A percentile compares a stretch with the other conserved stretches of the same genome.
phyloP scores from a whole-genome alignment of 495 filamentous ascomycete species.

The Podospora sp. region DNA sequence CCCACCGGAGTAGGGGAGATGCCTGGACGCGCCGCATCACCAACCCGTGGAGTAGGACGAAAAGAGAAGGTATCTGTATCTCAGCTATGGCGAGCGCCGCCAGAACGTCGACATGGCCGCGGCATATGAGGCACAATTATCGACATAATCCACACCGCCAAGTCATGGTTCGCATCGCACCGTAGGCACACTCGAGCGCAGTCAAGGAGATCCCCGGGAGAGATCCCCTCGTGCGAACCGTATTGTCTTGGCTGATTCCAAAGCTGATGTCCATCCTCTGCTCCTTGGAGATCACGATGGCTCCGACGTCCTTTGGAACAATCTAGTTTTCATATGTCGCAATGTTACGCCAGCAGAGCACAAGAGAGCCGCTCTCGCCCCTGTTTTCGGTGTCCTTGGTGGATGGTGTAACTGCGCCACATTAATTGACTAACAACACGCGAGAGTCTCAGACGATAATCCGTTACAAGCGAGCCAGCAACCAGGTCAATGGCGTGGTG shows the following conservation, averaged over 20 bases:
- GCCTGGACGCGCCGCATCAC: background rate
- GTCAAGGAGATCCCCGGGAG: background rate
- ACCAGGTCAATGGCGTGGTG: background rate
- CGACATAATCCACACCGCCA: constrained; percentile 2
- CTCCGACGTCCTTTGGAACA: background rate
- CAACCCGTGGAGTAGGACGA: background rate
- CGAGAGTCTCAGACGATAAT: background rate
- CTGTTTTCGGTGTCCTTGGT: background rate
- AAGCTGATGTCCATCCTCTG: background rate
- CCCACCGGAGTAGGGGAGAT: background rate
- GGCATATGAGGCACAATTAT: background rate
- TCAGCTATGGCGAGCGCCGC: background rate
- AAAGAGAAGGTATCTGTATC: background rate
- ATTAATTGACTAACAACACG: background rate
- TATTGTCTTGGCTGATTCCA: background rate
- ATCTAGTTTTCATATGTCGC: background rate
- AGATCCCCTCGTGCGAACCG: background rate
- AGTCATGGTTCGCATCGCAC: constrained; percentile 1
- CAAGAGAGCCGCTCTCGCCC: background rate
- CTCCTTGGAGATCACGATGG: background rate
- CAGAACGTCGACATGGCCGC: background rate
- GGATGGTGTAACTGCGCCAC: background rate
- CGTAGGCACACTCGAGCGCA: background rate
- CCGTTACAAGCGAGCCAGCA: background rate
- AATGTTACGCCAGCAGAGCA: background rate